phyloP scores from a whole-genome alignment of 2,329 filamentous ascomycete species.

The Raffaelea arxii region DNA sequence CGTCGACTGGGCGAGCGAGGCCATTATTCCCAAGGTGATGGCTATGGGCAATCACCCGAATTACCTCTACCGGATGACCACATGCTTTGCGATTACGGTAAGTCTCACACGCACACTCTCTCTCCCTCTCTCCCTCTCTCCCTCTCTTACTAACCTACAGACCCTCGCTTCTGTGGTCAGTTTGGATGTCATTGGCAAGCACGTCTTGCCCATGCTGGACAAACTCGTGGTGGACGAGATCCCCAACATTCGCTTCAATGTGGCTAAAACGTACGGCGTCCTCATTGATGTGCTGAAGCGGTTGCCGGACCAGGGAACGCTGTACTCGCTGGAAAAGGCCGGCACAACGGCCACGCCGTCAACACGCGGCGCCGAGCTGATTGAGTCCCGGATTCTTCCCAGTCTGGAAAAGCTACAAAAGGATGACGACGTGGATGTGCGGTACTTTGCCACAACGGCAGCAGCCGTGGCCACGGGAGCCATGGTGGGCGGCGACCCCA shows the following conservation, averaged over 20 bases:
- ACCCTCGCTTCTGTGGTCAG: slow-evolving; percentile 89
- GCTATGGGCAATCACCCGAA: slow-evolving; percentile 97
- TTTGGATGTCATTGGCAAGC: slow-evolving; percentile 83
- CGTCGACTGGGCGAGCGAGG: slow-evolving; percentile 92
- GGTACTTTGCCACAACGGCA: slow-evolving; percentile 93
- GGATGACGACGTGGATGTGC: slow-evolving; percentile 95
- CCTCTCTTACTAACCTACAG: slow-evolving; percentile 36
- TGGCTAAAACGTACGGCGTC: slow-evolving; percentile 91
- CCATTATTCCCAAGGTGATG: slow-evolving; percentile 97
- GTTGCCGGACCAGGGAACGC: slow-evolving; percentile 78
- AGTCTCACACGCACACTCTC: slow-evolving; percentile 27
- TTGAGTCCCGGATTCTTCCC: slow-evolving; percentile 77
- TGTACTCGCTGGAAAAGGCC: slow-evolving; percentile 76
- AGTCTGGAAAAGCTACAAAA: slow-evolving; percentile 92
- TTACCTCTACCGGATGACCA: slow-evolving; percentile 99
- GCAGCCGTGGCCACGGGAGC: slow-evolving; percentile 47
- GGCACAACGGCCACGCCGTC: slow-evolving; percentile 54
- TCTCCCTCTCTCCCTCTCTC: not conserved
- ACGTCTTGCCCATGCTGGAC: slow-evolving; percentile 91
- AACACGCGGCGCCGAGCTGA: slow-evolving; percentile 65
- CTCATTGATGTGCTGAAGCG: slow-evolving; percentile 87
- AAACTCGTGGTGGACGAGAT: slow-evolving; percentile 91
- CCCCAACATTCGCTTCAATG: slow-evolving; percentile 98
- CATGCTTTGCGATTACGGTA: slow-evolving; percentile 98
- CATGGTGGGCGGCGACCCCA: slow-evolving; percentile 43